Evolutionary conservation across 176 grass and related monocot genomes (phyloP).

Genomic region (Bolboschoenus planiculmis): DNA sequence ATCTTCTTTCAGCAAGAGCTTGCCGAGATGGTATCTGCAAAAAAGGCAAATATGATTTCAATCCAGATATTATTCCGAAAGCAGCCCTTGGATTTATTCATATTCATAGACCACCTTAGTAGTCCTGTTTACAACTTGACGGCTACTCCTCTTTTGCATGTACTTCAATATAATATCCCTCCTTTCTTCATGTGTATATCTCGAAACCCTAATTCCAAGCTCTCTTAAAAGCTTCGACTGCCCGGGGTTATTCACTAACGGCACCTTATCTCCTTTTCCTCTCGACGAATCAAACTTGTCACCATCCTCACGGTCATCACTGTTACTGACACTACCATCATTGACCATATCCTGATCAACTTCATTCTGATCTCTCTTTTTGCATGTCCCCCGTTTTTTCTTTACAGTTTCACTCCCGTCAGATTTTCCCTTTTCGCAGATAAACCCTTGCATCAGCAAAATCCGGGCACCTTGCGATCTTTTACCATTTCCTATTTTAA

Average conservation of each 20-base stretch:
- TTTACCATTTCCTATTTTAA: conserved; percentile 26
- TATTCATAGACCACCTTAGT: conserved; percentile 42
- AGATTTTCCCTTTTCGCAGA: conserved; percentile 28
- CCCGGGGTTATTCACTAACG: conserved; percentile 17
- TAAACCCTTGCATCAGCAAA: conserved; percentile 32
- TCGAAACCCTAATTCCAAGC: conserved; percentile 69
- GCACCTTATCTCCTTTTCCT: background rate
- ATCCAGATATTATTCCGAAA: background rate
- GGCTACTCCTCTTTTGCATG: conserved; percentile 87
- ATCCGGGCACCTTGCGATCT: conserved; percentile 24
- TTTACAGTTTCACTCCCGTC: background rate
- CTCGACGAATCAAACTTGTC: background rate
- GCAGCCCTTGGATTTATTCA: background rate
- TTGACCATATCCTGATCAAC: background rate
- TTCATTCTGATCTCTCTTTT: background rate
- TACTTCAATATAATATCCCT: conserved; percentile 91
- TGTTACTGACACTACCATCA: background rate
- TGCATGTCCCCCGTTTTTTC: background rate
- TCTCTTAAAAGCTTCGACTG: conserved; percentile 68
- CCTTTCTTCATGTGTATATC: conserved; percentile 89
- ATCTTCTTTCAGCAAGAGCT: conserved; percentile 76
- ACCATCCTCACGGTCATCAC: background rate
- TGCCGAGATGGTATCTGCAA: conserved; percentile 65
- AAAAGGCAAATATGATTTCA: conserved; percentile 3
- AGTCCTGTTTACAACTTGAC: conserved; percentile 52